phyloP scores from a whole-genome alignment of 148 eudicot genomes.

The Rhododendron simsii region DNA sequence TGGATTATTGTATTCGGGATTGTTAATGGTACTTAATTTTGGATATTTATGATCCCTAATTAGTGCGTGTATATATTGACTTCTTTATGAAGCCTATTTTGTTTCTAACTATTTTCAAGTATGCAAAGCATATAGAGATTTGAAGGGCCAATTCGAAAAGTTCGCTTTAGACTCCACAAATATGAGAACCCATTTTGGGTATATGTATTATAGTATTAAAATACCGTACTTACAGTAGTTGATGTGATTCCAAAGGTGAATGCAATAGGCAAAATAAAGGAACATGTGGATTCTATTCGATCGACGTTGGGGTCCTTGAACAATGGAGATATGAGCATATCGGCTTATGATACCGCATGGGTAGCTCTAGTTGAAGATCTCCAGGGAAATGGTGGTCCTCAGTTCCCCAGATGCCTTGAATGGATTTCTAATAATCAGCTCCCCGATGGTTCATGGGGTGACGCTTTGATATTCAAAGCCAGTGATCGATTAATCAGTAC shows the following conservation, averaged over 20 bases:
- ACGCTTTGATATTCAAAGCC: slow-evolving; percentile 32
- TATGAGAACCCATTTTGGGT: too few species aligned
- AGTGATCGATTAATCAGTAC: slow-evolving; percentile 70
- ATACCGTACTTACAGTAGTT: too few species aligned
- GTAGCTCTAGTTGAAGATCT: slow-evolving; percentile 69
- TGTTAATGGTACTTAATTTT: too few species aligned
- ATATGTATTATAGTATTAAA: too few species aligned
- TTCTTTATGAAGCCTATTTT: too few species aligned
- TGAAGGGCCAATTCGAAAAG: too few species aligned
- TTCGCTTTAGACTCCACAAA: too few species aligned
- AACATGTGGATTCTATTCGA: slow-evolving; percentile 12
- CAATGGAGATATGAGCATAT: slow-evolving; percentile 36
- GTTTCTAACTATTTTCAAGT: too few species aligned
- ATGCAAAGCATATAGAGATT: too few species aligned
- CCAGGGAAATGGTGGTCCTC: slow-evolving; percentile 41
- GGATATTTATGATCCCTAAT: too few species aligned
- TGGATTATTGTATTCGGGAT: too few species aligned
- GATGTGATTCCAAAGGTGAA: not conserved
- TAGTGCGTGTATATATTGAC: too few species aligned
- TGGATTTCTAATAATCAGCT: slow-evolving; percentile 78
- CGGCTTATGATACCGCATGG: slow-evolving; percentile 58
- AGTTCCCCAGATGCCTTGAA: slow-evolving; percentile 56
- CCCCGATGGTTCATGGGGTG: slow-evolving; percentile 89
- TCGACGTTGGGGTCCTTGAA: slow-evolving; percentile 32
- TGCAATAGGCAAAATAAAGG: not conserved